These are phyloP conservation scores for Lotmaria passim DNA, from an alignment of 208 protist genomes.

Conservation along the genomic window DNA sequence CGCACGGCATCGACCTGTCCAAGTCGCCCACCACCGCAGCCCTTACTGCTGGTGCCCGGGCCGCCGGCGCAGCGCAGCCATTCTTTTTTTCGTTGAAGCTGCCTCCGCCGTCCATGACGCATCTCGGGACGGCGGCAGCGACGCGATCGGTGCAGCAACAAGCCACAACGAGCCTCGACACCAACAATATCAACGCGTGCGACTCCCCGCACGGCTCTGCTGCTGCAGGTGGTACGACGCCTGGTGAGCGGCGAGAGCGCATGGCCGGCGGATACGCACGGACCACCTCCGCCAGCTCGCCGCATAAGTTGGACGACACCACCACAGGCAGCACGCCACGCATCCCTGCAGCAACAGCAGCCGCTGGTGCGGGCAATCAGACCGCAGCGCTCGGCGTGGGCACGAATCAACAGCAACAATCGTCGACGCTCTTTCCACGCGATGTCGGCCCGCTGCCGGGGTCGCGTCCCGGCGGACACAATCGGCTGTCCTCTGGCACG, in stretches of 20 bases:
- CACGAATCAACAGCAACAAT: constrained; percentile 7
- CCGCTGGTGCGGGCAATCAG: neutral
- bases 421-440: constrained; percentile 17
- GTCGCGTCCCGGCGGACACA: constrained; percentile 28
- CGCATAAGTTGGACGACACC: constrained; percentile 3
- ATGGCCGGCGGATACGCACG: neutral
- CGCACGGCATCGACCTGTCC: constrained; percentile 25
- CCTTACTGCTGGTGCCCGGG: constrained; percentile 12
- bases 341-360: constrained; percentile 10
- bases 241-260: constrained; percentile 1
- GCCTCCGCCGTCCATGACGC: constrained; percentile 8
- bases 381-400: neutral
- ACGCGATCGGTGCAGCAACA: neutral
- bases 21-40: constrained; percentile 17
- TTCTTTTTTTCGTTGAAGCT: constrained; percentile 31
- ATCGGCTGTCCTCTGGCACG: constrained; percentile 67
- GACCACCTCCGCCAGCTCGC: neutral
- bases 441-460: constrained; percentile 49
- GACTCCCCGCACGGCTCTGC: neutral
- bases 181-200: neutral
- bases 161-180: constrained; percentile 6
- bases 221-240: neutral
- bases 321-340: constrained; percentile 8
- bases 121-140: constrained; percentile 5
- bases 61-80: neutral